A percentile compares a stretch with the other conserved stretches of the same genome.
These are phyloP conservation scores for Trametes cingulata DNA, from an alignment of 768 basidiomycete species.

Conservation along the genomic window DNA sequence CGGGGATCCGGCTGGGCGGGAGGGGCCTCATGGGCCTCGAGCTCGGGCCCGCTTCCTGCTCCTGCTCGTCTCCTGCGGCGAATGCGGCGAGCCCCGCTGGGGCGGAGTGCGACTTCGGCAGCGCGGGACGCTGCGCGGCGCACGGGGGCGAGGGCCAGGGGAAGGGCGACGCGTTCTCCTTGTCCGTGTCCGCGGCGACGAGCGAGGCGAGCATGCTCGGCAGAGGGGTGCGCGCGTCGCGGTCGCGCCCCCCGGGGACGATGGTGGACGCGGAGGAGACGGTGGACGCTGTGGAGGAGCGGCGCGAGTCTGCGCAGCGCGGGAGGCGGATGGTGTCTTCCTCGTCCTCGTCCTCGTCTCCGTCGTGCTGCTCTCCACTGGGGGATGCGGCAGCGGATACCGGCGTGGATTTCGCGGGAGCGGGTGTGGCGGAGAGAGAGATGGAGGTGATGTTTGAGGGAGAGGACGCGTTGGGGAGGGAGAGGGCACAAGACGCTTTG, in stretches of 20 bases:
- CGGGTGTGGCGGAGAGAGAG: not conserved
- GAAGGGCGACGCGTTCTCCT: too few species aligned
- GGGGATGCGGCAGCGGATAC: too few species aligned
- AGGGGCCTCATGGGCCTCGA: not conserved
- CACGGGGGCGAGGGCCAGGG: not conserved
- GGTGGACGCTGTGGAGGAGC: too few species aligned
- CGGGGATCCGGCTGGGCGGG: not conserved
- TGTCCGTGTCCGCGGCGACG: not conserved
- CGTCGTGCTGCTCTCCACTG: too few species aligned
- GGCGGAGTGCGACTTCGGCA: not conserved
- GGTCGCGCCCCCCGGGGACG: not conserved
- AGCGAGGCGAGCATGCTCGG: not conserved
- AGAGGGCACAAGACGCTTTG: not conserved
- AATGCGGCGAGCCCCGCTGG: not conserved
- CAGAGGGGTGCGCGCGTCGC: not conserved
- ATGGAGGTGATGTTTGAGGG: not conserved
- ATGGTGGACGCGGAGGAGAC: slow-evolving; percentile 2
- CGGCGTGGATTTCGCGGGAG: not conserved
- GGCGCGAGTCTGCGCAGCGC: not conserved
- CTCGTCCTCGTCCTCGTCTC: not conserved
- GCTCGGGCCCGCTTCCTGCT: too few species aligned
- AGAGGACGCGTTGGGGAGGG: not conserved
- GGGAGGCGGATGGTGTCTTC: slow-evolving; percentile 5
- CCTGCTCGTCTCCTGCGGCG: too few species aligned
- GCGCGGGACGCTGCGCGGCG: not conserved